Percentiles rank a stretch among this genome's conserved stretches.
Conservation (phyloP, 1,284 basidiomycete genomes). For the Ustilago lituana region DNA sequence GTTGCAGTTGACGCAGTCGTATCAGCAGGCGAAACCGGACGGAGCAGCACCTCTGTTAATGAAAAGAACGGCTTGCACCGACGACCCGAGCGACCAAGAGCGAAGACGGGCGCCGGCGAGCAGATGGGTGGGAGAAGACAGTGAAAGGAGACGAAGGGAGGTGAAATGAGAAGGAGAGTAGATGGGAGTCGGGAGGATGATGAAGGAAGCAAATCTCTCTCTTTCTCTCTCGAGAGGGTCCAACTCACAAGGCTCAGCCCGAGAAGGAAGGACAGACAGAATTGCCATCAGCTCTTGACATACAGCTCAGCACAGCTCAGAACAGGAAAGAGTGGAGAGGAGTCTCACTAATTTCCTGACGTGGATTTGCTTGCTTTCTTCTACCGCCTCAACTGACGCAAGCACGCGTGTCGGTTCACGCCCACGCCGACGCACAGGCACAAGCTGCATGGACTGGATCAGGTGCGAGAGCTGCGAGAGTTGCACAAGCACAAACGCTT, state of each 20-base stretch:
- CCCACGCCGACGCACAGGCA: background rate
- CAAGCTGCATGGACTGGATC: no score
- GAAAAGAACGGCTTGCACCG: slow-evolving; percentile 27
- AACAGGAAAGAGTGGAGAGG: slow-evolving; percentile 2
- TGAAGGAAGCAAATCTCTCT: no score
- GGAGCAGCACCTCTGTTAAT: background rate
- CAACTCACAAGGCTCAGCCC: background rate
- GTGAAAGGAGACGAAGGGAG: background rate
- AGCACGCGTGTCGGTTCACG: no score
- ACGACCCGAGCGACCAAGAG: slow-evolving; percentile 25
- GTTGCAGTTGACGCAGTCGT: slow-evolving; percentile 8
- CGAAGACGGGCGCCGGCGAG: slow-evolving; percentile 20
- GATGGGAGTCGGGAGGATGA: background rate
- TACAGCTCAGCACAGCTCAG: background rate
- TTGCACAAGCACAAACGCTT: no score
- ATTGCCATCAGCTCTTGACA: slow-evolving; percentile 3
- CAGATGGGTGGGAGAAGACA: background rate
- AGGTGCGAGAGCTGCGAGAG: no score
- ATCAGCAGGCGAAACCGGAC: background rate
- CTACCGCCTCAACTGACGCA: no score
- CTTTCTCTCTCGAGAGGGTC: no score
- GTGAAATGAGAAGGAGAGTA: background rate
- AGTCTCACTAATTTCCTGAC: no score
- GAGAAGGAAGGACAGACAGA: background rate
- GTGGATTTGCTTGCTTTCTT: no score